Base-by-base conservation (phyloP, 106 monocot species). In the Acorus gramineus region DNA sequence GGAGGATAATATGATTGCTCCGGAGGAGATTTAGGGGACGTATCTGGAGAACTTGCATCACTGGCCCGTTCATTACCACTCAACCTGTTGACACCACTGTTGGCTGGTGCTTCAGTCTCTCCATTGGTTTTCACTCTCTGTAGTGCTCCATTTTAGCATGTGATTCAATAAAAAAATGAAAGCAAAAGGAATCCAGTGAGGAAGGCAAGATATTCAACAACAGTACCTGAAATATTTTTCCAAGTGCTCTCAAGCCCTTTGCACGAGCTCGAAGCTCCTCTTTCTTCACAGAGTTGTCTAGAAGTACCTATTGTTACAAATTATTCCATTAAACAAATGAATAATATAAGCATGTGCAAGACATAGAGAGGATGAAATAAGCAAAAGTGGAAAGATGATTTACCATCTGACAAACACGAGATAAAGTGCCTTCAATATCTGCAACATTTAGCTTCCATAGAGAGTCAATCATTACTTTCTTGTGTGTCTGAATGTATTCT, bases 371-470 rank as follows among this genome's bases (percentile, higher is more conserved):
- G 3, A 50, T 45, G n/a, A 7, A 42, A 51, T 3, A 62, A 66
- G 7, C 10, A 8, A 61, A 52, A 63, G 8, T 43, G 8, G 5
- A 55, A 50, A 10, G 56, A 66, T 64, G 28, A 54, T 76, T 28
- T n/a, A 98, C 96, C 96, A 82, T 83, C 62, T 88, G 90, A 69
- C 96, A 98, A 62, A 98, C 96, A 68, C 76, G 85, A 2, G 81
- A 74, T 44, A 91, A 63, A 46, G 96, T 98, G 61, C 85, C 96
- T 73, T 98, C 96, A 60, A 98, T 98, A 77, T 91, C 96, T 50
- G 91, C 91, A 75, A 98, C 96, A 79, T 91, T 98, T 42, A 98
- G 85, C 73, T 98, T 98, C 96, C 91, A 98, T 14, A 98, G 79
- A 5, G 96, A 92, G 75, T 98, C 85, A 49, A 83, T 72, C 96